These are phyloP conservation scores for Hypoxylon rubiginosum DNA, from an alignment of 2,329 filamentous ascomycete genomes.

Conservation along the genomic window DNA sequence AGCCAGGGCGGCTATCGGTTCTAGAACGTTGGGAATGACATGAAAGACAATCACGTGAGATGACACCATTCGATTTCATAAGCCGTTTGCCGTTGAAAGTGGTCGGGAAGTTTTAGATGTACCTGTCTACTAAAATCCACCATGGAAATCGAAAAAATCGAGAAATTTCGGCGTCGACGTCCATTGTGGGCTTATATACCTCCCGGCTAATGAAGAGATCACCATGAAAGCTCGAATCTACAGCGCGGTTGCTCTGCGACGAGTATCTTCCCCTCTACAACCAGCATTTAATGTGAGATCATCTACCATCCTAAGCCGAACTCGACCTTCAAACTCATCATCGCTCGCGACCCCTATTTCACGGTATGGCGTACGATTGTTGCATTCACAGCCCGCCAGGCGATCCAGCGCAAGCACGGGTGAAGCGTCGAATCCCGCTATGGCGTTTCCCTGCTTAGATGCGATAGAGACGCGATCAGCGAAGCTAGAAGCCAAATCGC, in stretches of 20 bases:
- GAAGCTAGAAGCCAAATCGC: conserved; percentile 75
- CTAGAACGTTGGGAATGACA: neutral
- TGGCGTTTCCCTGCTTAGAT: conserved; percentile 92
- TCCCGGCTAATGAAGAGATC: neutral
- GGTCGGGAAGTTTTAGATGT: neutral
- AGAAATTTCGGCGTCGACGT: conserved; percentile 20
- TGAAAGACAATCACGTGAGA: conserved; percentile 27
- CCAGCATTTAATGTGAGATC: conserved; percentile 16
- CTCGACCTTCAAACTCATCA: conserved; percentile 17
- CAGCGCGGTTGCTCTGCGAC: conserved; percentile 45
- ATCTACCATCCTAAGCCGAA: conserved; percentile 22
- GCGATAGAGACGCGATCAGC: conserved; percentile 84
- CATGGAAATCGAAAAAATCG: conserved; percentile 38
- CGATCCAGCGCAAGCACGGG: conserved; percentile 43
- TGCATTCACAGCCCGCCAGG: conserved; percentile 47
- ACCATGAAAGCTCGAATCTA: conserved; percentile 46
- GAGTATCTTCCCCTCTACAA: conserved; percentile 40
- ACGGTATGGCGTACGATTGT: conserved; percentile 35
- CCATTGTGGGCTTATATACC: conserved; percentile 26
- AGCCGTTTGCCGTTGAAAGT: conserved; percentile 1
- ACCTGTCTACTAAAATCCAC: conserved; percentile 7
- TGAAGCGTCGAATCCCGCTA: conserved; percentile 81
- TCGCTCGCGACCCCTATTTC: conserved; percentile 4
- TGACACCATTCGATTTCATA: conserved; percentile 26
- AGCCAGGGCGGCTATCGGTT: neutral